Percentiles rank a stretch among this genome's conserved stretches.
Evolutionary conservation across 192 early-diverging fungal genomes (phyloP).

Genomic region (Radiomyces spectabilis): DNA sequence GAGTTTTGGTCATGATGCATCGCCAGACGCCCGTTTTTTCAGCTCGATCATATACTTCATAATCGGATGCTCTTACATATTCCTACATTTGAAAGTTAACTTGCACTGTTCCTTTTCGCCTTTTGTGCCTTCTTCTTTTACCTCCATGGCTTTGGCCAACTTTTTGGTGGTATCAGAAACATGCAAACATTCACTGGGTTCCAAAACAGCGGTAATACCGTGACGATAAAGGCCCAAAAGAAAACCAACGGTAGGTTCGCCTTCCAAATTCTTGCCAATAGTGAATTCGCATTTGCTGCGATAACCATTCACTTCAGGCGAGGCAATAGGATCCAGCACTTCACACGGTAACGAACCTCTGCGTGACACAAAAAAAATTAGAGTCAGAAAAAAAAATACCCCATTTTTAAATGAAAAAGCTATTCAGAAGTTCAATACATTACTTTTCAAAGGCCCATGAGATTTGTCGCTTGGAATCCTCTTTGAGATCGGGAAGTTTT

Average conservation of each 20-base stretch:
- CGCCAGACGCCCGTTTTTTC: slow-evolving; percentile 57
- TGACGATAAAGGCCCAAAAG: slow-evolving; percentile 56
- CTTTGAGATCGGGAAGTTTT: slow-evolving; percentile 1
- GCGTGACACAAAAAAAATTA: not conserved
- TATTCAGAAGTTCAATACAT: no score
- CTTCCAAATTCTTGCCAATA: slow-evolving; percentile 50
- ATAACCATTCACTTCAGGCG: slow-evolving; percentile 54
- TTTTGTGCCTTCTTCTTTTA: slow-evolving; percentile 12
- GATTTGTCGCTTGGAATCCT: slow-evolving; percentile 8
- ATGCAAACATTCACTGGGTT: slow-evolving; percentile 34
- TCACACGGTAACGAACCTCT: slow-evolving; percentile 16
- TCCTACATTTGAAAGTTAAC: slow-evolving; percentile 4
- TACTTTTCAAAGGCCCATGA: slow-evolving; percentile 32
- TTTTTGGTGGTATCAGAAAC: slow-evolving; percentile 39
- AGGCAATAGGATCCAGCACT: slow-evolving; percentile 32
- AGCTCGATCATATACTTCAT: slow-evolving; percentile 24
- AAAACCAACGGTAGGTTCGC: slow-evolving; percentile 55
- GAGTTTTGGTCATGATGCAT: slow-evolving; percentile 51
- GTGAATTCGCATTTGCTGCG: slow-evolving; percentile 78
- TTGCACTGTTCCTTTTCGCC: not conserved
- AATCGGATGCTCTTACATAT: slow-evolving; percentile 27
- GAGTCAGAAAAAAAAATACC: not conserved
- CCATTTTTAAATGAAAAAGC: not conserved
- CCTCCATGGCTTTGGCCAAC: slow-evolving; percentile 39
- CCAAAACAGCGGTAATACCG: slow-evolving; percentile 49